Evolutionary conservation across 1,139 yeast species (phyloP).

Genomic region (Pichia sp.): DNA sequence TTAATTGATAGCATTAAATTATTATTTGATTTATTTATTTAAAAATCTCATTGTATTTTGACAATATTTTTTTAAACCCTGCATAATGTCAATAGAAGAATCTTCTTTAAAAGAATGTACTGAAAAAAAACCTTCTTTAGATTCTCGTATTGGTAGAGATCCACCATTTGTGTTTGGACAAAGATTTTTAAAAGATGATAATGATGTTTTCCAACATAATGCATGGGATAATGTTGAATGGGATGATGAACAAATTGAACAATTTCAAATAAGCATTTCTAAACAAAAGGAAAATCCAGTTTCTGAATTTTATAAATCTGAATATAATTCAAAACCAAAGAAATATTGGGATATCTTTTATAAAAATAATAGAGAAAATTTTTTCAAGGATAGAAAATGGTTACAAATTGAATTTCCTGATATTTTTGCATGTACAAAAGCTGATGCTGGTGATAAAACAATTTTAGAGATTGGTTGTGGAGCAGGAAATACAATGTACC

Average conservation of each 20-base stretch:
- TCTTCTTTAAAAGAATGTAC: too few species aligned
- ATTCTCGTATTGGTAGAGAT: conserved; percentile 71
- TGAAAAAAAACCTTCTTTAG: conserved; percentile 38
- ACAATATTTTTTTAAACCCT: too few species aligned
- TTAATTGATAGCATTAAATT: too few species aligned
- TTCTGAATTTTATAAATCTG: conserved; percentile 70
- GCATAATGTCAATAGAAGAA: not conserved
- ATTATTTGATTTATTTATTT: too few species aligned
- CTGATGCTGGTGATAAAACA: conserved; percentile 61
- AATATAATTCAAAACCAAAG: conserved; percentile 81
- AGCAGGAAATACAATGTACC: conserved; percentile 95
- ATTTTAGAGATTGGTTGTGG: conserved; percentile 97
- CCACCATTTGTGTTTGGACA: conserved; percentile 91
- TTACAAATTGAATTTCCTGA: conserved; percentile 88
- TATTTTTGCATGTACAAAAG: conserved; percentile 67
- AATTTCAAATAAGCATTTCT: conserved; percentile 69
- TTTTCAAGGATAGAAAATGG: conserved; percentile 97
- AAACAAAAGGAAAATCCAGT: conserved; percentile 82
- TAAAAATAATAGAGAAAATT: conserved; percentile 83
- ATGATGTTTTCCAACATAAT: conserved; percentile 85
- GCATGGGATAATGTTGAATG: conserved; percentile 99
- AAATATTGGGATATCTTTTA: conserved; percentile 95
- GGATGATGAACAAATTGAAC: conserved; percentile 82
- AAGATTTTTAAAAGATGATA: conserved; percentile 61
- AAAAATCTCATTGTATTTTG: too few species aligned